Conservation (phyloP, 352 stramenopile genomes). For the Phytophthora meadii region DNA sequence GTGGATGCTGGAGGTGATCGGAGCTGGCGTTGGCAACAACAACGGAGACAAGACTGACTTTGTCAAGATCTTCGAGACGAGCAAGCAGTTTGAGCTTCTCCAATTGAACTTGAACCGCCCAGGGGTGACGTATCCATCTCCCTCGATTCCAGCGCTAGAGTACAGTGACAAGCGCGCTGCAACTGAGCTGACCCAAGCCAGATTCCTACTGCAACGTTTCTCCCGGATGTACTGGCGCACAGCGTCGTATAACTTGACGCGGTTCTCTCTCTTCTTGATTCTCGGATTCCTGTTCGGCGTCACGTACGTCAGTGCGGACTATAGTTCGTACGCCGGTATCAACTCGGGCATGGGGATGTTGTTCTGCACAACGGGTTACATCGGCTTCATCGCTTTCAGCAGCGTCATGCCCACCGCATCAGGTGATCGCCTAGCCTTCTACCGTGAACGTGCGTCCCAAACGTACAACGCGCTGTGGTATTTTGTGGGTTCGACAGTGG, state of each 20-base stretch:
- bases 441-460: slow-evolving; percentile 80
- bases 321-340: slow-evolving; percentile 32
- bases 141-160: slow-evolving; percentile 31
- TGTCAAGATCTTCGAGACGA: slow-evolving; percentile 38
- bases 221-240: slow-evolving; percentile 83
- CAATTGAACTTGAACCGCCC: slow-evolving; percentile 43
- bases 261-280: slow-evolving; percentile 42
- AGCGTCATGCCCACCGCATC: slow-evolving; percentile 69
- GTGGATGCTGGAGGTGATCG: slow-evolving; percentile 51
- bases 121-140: slow-evolving; percentile 35
- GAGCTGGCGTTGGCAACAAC: slow-evolving; percentile 42
- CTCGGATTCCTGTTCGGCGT: slow-evolving; percentile 32
- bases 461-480: slow-evolving; percentile 47
- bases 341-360: slow-evolving; percentile 56
- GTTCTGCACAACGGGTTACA: slow-evolving; percentile 75
- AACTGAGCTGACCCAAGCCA: slow-evolving; percentile 23
- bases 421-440: slow-evolving; percentile 82
- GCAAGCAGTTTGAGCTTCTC: slow-evolving; percentile 31
- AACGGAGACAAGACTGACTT: slow-evolving; percentile 47
- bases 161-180: slow-evolving; percentile 48
- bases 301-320: slow-evolving; percentile 28
- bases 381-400: slow-evolving; percentile 70
- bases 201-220: slow-evolving; percentile 56
- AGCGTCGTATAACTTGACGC: slow-evolving; percentile 36
- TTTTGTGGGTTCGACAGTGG: slow-evolving; percentile 14